Conservation (phyloP, 179 eudicot genomes). For the Vitellaria paradoxa region DNA sequence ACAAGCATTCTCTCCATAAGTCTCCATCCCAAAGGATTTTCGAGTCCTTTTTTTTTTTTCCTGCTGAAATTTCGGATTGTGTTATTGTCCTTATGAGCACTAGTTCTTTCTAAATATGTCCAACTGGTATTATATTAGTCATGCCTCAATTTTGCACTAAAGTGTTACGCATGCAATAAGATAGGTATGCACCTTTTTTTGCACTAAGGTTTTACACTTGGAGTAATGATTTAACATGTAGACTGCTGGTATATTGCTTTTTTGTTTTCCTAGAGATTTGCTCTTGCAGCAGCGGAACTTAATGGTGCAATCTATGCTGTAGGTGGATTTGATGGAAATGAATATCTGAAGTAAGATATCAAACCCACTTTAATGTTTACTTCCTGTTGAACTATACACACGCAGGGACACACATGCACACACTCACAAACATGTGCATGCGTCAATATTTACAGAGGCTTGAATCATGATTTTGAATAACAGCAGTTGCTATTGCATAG, state of each 20-base stretch:
- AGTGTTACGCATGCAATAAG: no score
- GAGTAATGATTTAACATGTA: neutral
- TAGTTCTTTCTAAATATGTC: neutral
- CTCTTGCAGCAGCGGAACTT: slow-evolving; percentile 69
- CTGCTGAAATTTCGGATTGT: neutral
- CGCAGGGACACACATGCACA: no score
- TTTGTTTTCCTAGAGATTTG: slow-evolving; percentile 50
- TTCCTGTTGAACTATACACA: neutral
- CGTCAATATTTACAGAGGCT: neutral
- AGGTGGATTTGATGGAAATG: slow-evolving; percentile 81
- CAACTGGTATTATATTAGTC: neutral
- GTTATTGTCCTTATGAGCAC: neutral
- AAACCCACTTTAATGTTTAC: slow-evolving; percentile 11
- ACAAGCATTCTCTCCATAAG: neutral
- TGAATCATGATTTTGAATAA: neutral
- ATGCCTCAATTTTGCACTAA: neutral
- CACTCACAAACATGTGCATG: neutral
- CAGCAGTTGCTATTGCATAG: no score
- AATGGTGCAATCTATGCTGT: slow-evolving; percentile 73
- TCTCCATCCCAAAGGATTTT: slow-evolving; percentile 6
- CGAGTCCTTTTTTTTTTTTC: neutral
- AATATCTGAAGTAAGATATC: slow-evolving; percentile 62
- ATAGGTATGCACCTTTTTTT: neutral
- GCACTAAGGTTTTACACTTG: neutral
- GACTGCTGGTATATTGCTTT: slow-evolving; percentile 7